Base-by-base conservation (phyloP, 441 rosid genomes). In the Adansonia grandidieri region DNA sequence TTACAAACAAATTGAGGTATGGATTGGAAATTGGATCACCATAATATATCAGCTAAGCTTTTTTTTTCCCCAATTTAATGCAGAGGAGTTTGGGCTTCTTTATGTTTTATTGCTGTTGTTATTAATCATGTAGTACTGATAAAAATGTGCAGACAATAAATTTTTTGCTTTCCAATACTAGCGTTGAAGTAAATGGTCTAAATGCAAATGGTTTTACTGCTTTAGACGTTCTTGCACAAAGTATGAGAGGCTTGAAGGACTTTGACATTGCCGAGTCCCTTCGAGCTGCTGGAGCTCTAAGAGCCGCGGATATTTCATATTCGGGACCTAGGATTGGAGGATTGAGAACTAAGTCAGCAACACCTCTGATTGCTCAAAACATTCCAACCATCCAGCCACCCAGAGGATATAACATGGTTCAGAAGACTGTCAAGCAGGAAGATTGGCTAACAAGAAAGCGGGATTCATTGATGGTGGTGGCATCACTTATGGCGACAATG, bases 401-500 rank as follows among this genome's bases (percentile, higher is more conserved):
- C 60, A 7, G 0, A 37, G 9, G 13, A 7, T 2, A 6, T 13
- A 10, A 22, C 2, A 10, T 3, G 32, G 67, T 9, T 17, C 54
- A 69, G 1, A 24, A 48, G 10, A 53, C 20, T 53, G 10, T 2
- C 2, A 76, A 44, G 20, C 24, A 62, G 8, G 68, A 48, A 4
- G 48, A 62, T 20, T 82, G 85, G 83, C 45, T 82, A 2, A 51
- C 54, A 10, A 54, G 78, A 28, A 75, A 69, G 9, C 61, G 74
- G 1, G 67, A 77, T 0, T 11, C 75, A 14, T 72, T 82, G 40
- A 80, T 85, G 82, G 71, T 78, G 1, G 85, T 69, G 7, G 87
- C 84, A 15, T 65, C 79, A 11, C 63, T 82, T 5, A 82, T 74
- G 13, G 66, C 85, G 42, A 76, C 85, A 8, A 80, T 85, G 82